A percentile compares a stretch with the other conserved stretches of the same genome.
These are phyloP conservation scores for Penicillium silybi DNA, from an alignment of 495 filamentous ascomycete species.

Conservation along the genomic window DNA sequence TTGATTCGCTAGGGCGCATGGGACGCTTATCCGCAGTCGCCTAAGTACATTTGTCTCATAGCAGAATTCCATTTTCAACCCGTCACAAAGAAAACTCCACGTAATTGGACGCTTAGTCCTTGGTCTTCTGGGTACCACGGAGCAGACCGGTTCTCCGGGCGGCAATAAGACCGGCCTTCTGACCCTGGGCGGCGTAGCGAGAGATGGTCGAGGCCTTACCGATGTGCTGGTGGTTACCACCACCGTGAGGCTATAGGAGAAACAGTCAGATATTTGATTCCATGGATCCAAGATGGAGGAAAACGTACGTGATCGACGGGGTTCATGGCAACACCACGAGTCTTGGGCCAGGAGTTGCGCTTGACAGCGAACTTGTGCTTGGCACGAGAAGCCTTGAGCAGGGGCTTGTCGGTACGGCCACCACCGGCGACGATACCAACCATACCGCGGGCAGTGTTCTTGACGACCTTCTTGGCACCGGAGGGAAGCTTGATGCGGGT, in stretches of 20 bases:
- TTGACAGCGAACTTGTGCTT: constrained; percentile 99
- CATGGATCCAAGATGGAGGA: not conserved
- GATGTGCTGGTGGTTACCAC: constrained; percentile 99
- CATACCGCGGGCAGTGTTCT: constrained; percentile 90
- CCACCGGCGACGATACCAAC: constrained; percentile 99
- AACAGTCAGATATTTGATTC: constrained; percentile 25
- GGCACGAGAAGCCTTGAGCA: constrained; percentile 96
- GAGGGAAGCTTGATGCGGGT: constrained; percentile 98
- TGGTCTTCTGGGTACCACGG: constrained; percentile 98
- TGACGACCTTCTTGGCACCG: constrained; percentile 98
- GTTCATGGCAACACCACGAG: constrained; percentile 99
- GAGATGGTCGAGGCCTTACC: constrained; percentile 99
- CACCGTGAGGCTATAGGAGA: constrained; percentile 79
- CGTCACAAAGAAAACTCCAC: constrained; percentile 48
- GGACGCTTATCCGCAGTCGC: constrained; percentile 44
- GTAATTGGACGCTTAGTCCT: constrained; percentile 60
- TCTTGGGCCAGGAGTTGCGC: constrained; percentile 99
- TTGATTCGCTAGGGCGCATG: constrained; percentile 46
- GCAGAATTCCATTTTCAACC: constrained; percentile 50
- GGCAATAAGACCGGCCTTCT: constrained; percentile 99
- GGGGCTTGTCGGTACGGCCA: constrained; percentile 98
- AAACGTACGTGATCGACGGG: constrained; percentile 89
- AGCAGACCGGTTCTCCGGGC: constrained; percentile 98
- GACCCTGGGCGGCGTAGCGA: constrained; percentile 93
- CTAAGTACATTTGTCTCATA: constrained; percentile 52